Evolutionary conservation across 768 basidiomycete genomes (phyloP).

Genomic region (Neoboletus brunneissimus): DNA sequence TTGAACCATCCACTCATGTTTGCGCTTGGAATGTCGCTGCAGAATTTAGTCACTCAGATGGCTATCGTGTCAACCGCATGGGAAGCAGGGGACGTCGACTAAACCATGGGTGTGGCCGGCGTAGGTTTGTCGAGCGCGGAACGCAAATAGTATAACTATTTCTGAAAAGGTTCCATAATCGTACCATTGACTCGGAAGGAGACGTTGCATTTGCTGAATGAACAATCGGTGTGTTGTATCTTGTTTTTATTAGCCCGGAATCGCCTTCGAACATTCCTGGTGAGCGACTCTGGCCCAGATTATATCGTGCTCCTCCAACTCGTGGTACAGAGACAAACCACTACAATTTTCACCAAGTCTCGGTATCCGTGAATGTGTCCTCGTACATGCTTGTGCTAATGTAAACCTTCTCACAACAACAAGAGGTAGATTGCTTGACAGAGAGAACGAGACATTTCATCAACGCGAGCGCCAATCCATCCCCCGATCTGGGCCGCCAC

Average conservation of each 20-base stretch:
- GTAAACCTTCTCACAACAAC: neutral
- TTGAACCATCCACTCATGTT: conserved; percentile 6
- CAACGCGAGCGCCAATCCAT: neutral
- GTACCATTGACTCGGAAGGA: neutral
- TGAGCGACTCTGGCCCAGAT: neutral
- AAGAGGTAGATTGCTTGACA: neutral
- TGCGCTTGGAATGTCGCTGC: neutral
- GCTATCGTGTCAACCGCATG: conserved; percentile 4
- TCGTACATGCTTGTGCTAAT: too few relatives aligned
- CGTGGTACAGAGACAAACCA: neutral
- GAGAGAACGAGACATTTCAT: neutral
- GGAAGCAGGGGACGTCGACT: neutral
- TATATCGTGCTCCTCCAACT: neutral
- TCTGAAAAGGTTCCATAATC: neutral
- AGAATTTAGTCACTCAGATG: conserved; percentile 2
- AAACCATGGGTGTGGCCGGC: neutral
- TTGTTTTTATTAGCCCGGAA: neutral
- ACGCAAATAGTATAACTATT: neutral
- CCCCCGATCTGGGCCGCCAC: too few relatives aligned
- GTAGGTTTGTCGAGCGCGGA: neutral
- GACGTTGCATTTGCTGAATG: neutral
- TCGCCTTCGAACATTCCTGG: neutral
- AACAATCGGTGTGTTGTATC: neutral
- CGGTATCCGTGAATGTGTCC: too few relatives aligned
- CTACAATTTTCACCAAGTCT: too few relatives aligned